A percentile compares a stretch with the other conserved stretches of the same genome.
phyloP scores from a whole-genome alignment of 163 green algal genomes.

The Scenedesmus sp. region DNA sequence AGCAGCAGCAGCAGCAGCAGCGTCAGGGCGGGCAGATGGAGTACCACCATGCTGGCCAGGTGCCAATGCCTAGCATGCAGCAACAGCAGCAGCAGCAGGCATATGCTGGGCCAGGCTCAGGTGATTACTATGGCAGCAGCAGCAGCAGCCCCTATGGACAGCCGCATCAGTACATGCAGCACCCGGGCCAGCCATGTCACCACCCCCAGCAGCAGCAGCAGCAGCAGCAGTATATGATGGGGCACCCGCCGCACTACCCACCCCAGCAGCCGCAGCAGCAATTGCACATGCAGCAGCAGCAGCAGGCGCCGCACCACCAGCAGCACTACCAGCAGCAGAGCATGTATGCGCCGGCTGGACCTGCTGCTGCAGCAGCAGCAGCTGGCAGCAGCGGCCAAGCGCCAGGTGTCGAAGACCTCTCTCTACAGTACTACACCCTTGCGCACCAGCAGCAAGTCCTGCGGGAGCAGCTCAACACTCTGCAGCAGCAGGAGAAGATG shows the following conservation, averaged over 20 bases:
- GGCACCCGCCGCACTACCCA: neutral
- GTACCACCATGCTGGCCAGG: neutral
- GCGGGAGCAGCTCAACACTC: constrained; percentile 3
- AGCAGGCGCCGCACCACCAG: neutral
- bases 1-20: constrained; percentile 13
- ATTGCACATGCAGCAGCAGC: neutral
- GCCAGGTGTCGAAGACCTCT: neutral
- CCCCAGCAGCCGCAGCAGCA: neutral
- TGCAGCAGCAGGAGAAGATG: constrained; percentile 35
- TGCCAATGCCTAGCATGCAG: neutral
- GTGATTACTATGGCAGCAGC: neutral
- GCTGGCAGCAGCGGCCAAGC: neutral
- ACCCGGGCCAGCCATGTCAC: neutral
- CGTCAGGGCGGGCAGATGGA: neutral
- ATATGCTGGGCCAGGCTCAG: neutral
- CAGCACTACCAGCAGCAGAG: neutral
- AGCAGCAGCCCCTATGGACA: neutral
- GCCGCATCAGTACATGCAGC: neutral
- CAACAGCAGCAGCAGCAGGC: neutral
- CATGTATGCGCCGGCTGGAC: neutral
- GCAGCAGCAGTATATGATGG: neutral
- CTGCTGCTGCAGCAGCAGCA: neutral
- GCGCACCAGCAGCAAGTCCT: constrained; percentile 31
- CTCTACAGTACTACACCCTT: constrained; percentile 27
- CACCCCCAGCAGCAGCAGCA: constrained; percentile 1